A percentile compares a stretch with the other conserved stretches of the same genome.
phyloP scores from a whole-genome alignment of 495 filamentous ascomycete genomes.

The Neurospora tetrasperma region DNA sequence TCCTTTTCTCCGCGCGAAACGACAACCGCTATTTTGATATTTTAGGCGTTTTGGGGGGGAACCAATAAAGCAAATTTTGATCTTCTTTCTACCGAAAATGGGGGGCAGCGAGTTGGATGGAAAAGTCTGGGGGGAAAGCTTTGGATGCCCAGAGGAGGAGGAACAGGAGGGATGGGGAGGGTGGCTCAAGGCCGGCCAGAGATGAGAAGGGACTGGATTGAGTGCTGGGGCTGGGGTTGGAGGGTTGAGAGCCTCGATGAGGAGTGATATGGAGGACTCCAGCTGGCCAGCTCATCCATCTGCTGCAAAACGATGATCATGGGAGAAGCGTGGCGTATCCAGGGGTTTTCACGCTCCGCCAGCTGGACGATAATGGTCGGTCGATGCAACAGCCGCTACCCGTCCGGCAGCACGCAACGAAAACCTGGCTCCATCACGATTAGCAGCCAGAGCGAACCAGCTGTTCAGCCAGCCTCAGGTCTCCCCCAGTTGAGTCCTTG shows the following conservation, averaged over 20 bases:
- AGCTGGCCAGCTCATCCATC: neutral
- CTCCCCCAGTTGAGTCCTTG: neutral
- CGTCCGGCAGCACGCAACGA: neutral
- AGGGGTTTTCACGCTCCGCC: neutral
- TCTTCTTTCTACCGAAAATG: neutral
- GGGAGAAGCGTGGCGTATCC: neutral
- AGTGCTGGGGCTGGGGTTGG: neutral
- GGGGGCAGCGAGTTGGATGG: neutral
- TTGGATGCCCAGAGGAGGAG: conserved; percentile 5
- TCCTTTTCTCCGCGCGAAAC: neutral
- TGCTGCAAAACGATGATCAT: neutral
- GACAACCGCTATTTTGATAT: neutral
- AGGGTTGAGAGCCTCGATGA: neutral
- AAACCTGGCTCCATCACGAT: neutral
- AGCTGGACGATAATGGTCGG: neutral
- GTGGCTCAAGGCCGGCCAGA: neutral
- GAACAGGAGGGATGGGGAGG: neutral
- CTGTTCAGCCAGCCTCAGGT: neutral
- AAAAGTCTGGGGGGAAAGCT: conserved; percentile 2
- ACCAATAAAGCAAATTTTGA: neutral
- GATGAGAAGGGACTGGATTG: neutral
- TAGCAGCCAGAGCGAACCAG: neutral
- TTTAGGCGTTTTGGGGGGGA: neutral
- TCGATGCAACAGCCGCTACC: neutral
- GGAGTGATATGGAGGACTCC: neutral